Evolutionary conservation across 331 rosid genomes (phyloP), one percentile per base, ranked within the genome.

Genomic region (Quercus phellos): DNA sequence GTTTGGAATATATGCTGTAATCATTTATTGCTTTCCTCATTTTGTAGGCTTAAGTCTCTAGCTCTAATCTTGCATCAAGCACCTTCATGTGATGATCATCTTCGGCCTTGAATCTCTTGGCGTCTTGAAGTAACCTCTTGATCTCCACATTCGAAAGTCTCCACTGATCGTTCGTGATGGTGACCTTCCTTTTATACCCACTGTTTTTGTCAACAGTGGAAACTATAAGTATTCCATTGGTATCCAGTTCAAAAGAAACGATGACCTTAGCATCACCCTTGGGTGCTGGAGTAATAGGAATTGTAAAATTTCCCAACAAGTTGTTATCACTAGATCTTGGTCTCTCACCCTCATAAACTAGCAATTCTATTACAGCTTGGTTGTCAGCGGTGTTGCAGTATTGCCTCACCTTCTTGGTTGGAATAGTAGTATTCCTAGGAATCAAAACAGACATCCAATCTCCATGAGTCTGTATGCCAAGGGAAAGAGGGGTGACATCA

Each of bases 401-500:
- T 7, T 72, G 72, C 21, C 68, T 78, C 54, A 72, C 84, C 34
- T 79, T 84, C 81, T 79, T 84, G 64, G 84, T 79, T 12, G 87
- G 87, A 42, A 84, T 84, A 1, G 84, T 76, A 1, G 87, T 84
- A 54, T 84, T 84, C 56, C 84, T 56, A 0, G 81, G 46, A 38
- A 38, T 38, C 46, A 38, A 38, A 38, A 38, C 46, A 38, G 46
- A 38, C 46, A 38, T 38, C 82, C 24, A 81, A 81, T 38, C 46
- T 27, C 87, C 87, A 17, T 72, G 73, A 3, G 68, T 72, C 51
- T 76, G 81, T 73, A 80, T 1, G 34, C 87, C 87, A 0, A 24
- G 50, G 8, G 92, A 88, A 50, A 88, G 22, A 0, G 90, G 87
- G 1, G 80, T 80, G 14, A 86, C 90, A 58, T 88, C 88, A 19